phyloP scores from a whole-genome alignment of 768 basidiomycete species.

The Tylopilus vinaceipallidus region DNA sequence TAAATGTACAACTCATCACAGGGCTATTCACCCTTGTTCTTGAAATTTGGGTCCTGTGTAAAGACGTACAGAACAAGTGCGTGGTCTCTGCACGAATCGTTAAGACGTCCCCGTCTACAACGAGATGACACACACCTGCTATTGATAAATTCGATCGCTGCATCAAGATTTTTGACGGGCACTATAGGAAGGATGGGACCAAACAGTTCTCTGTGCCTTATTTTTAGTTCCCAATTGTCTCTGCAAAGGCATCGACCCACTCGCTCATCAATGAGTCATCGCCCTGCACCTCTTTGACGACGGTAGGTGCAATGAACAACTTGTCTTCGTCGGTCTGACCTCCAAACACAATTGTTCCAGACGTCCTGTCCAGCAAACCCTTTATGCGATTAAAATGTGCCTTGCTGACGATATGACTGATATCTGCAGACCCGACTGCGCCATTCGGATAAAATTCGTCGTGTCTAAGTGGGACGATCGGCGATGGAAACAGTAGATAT shows the following conservation, averaged over 20 bases:
- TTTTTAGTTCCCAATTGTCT: not conserved
- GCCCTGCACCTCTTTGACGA: slow-evolving; percentile 58
- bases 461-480: slow-evolving; percentile 13
- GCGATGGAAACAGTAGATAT: not conserved
- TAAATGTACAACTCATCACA: not conserved
- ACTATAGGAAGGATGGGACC: slow-evolving; percentile 80
- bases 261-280: slow-evolving; percentile 78
- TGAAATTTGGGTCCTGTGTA: slow-evolving; percentile 54
- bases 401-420: slow-evolving; percentile 50
- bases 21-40: slow-evolving; percentile 52
- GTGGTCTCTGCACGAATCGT: slow-evolving; percentile 48
- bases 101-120: not conserved
- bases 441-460: slow-evolving; percentile 42
- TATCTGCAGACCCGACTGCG: slow-evolving; percentile 42
- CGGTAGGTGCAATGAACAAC: slow-evolving; percentile 68
- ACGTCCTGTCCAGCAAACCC: slow-evolving; percentile 58
- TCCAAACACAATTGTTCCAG: slow-evolving; percentile 64
- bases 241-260: slow-evolving; percentile 38
- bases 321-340: slow-evolving; percentile 57
- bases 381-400: slow-evolving; percentile 61
- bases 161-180: slow-evolving; percentile 66
- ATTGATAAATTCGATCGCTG: slow-evolving; percentile 69
- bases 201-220: slow-evolving; percentile 65
- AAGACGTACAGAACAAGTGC: slow-evolving; percentile 82
- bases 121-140: slow-evolving; percentile 38